Percentiles rank a stretch among this genome's conserved stretches.
These are phyloP conservation scores for Colletotrichum godetiae DNA, from an alignment of 2,329 filamentous ascomycete genomes.

Conservation along the genomic window DNA sequence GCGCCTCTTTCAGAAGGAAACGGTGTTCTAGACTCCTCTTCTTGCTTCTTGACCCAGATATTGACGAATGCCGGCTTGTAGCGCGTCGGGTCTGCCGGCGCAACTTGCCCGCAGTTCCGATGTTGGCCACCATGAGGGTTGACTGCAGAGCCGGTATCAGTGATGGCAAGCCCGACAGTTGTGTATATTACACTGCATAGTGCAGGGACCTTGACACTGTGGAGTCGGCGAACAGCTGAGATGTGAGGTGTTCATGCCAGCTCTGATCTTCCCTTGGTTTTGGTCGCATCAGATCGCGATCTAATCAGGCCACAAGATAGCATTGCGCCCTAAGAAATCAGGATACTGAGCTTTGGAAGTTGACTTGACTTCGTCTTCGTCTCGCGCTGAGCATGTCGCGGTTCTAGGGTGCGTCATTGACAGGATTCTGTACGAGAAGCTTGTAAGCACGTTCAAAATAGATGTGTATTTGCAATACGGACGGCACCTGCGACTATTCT, in stretches of 20 bases:
- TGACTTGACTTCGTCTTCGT: not conserved
- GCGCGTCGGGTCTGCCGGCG: conserved; percentile 33
- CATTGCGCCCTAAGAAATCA: not conserved
- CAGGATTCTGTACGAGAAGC: conserved; percentile 3
- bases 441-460: conserved; percentile 12
- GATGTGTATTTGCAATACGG: conserved; percentile 5
- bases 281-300: conserved; percentile 31
- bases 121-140: conserved; percentile 26
- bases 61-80: conserved; percentile 34
- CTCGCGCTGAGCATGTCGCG: not conserved
- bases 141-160: conserved; percentile 20
- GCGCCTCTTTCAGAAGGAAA: conserved; percentile 19
- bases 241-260: conserved; percentile 27
- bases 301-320: conserved; percentile 7
- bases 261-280: conserved; percentile 15
- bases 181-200: conserved; percentile 30
- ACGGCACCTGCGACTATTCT: conserved; percentile 15
- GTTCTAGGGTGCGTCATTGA: conserved; percentile 14
- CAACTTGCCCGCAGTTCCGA: conserved; percentile 35
- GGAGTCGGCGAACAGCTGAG: conserved; percentile 25
- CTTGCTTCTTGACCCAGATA: conserved; percentile 19
- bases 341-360: not conserved
- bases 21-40: conserved; percentile 31
- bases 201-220: conserved; percentile 31
- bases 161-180: conserved; percentile 17